Evolutionary conservation across 2,329 filamentous ascomycete genomes (phyloP).

Genomic region (Davidsoniella virescens): DNA sequence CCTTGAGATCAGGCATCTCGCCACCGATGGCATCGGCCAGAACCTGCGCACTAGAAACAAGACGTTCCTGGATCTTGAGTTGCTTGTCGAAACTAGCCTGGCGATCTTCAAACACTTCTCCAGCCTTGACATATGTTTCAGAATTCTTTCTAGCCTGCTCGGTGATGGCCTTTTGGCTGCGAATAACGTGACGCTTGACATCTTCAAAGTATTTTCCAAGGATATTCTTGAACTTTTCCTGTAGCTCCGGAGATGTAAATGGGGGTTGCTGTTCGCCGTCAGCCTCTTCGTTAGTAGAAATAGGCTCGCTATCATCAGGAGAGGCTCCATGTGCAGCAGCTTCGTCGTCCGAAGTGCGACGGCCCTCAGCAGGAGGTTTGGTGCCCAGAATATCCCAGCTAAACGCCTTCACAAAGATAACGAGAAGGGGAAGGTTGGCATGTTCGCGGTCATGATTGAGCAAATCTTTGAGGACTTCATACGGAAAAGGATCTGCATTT

Average conservation of each 20-base stretch:
- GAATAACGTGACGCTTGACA: slow-evolving; percentile 70
- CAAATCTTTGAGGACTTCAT: slow-evolving; percentile 95
- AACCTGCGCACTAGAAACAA: slow-evolving; percentile 78
- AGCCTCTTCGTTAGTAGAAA: slow-evolving; percentile 14
- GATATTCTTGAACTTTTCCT: slow-evolving; percentile 73
- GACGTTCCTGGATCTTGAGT: slow-evolving; percentile 77
- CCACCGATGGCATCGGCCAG: slow-evolving; percentile 74
- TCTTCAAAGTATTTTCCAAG: slow-evolving; percentile 82
- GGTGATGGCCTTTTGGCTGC: slow-evolving; percentile 81
- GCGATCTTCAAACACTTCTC: slow-evolving; percentile 93
- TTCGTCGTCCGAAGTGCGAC: slow-evolving; percentile 71
- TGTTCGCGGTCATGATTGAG: slow-evolving; percentile 89
- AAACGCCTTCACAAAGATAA: slow-evolving; percentile 91
- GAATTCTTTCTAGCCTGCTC: slow-evolving; percentile 86
- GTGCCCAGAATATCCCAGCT: slow-evolving; percentile 88
- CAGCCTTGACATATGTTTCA: slow-evolving; percentile 95
- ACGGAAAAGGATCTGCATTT: slow-evolving; percentile 77
- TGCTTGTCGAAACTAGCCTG: slow-evolving; percentile 93
- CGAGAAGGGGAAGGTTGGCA: slow-evolving; percentile 74
- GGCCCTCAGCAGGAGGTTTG: slow-evolving; percentile 55
- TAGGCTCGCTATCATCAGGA: background rate
- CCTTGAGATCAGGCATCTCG: slow-evolving; percentile 87
- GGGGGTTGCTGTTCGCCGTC: slow-evolving; percentile 46
- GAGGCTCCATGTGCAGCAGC: slow-evolving; percentile 30
- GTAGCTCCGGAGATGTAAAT: slow-evolving; percentile 58